Conservation (phyloP, 495 filamentous ascomycete species). For the Cercophora newfieldiana region DNA sequence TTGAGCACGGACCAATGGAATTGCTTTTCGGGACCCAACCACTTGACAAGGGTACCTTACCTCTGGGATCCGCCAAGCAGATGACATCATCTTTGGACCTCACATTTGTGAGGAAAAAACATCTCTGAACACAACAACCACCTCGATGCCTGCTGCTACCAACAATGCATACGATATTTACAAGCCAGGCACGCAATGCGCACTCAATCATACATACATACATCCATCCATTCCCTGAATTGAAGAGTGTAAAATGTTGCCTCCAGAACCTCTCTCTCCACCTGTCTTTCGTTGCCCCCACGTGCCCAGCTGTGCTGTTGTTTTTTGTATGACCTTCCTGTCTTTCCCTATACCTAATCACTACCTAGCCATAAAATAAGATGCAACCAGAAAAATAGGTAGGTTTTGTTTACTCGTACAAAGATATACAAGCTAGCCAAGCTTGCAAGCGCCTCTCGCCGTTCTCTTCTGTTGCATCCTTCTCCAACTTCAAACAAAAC, state of each 20-base stretch:
- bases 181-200: not conserved
- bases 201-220: not conserved
- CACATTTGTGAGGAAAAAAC: too few species aligned
- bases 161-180: not conserved
- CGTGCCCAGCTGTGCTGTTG: not conserved
- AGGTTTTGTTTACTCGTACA: slow-evolving; percentile 3
- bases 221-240: not conserved
- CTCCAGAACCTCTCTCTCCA: not conserved
- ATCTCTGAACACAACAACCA: not conserved
- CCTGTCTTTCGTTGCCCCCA: not conserved
- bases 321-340: not conserved
- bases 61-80: not conserved
- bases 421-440: slow-evolving; percentile 3
- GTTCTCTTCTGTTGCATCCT: not conserved
- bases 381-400: not conserved
- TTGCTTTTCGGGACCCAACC: not conserved
- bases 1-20: not conserved
- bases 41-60: not conserved
- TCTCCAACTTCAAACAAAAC: not conserved
- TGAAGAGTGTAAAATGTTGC: not conserved
- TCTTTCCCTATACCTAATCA: not conserved
- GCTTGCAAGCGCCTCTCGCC: slow-evolving; percentile 5
- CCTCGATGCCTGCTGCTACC: not conserved
- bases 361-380: slow-evolving; percentile 6
- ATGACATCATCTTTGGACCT: not conserved